Base-by-base conservation (phyloP, 2,329 filamentous ascomycete genomes). In the Colletotrichum aenigma region DNA sequence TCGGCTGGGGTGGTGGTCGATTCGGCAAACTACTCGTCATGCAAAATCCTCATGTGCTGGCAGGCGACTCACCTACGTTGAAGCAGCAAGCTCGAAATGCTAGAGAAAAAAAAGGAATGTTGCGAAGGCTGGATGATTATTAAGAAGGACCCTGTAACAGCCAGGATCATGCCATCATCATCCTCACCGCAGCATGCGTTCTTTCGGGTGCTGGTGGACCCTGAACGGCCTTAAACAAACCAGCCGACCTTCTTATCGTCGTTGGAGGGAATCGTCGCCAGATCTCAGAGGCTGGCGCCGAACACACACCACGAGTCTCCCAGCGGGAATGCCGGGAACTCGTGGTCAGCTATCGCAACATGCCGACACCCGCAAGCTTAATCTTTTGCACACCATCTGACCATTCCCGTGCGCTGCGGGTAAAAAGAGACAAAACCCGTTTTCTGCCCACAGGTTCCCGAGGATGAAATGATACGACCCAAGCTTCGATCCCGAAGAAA, bases 101-200 rank as follows among this genome's bases (percentile, higher is more conserved):
- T 21, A 28, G 15, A 30, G 32, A 38, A n/a, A 43, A n/a, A 43
- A 18, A 16, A 6, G 38, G 7, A 21, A 15, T 16, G 26, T 16
- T 30, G 30, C 13, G 30, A 55, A 26, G 55, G 61, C 55, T 64
- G 61, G 62, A 13, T 52, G 62, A 34, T 30, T 34, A 36, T 32
- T 26, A 32, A 48, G 9, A 62, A 21, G 34, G 21, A 28, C 24
- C 64, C 56, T 69, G 43, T 13, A n/a, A 18, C 62, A 64, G 32
- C 62, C n/a, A 21, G 69, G 69, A 72, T 67, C 61, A 64, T 72
- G 67, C 73, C 69, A 67, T 75, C 73, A 64, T 64, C 26, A 43
- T 32, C n/a, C 38, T 43, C 62, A 66, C 36, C 21, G 26, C 62
- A 55, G 38, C 58, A 28, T n/a, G 32, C 58, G 26, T 24, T n/a